Conservation (phyloP, 2,329 filamentous ascomycete genomes). For the Periconia sp. region DNA sequence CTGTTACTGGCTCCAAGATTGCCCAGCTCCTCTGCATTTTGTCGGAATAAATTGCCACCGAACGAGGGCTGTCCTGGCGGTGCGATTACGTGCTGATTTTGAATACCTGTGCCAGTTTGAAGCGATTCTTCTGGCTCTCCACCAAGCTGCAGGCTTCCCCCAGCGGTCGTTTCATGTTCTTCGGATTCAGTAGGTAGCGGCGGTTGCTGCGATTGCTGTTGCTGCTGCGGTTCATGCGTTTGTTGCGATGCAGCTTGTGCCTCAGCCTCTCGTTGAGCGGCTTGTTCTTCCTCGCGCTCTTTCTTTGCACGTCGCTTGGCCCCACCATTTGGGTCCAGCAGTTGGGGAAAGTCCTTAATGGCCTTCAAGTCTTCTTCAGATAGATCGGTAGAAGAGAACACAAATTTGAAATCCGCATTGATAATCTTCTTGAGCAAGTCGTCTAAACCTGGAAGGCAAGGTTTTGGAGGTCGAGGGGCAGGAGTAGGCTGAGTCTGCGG, state of each 20-base stretch:
- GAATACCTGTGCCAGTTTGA: constrained; percentile 60
- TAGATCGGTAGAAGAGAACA: constrained; percentile 50
- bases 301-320: constrained; percentile 74
- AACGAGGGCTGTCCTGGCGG: constrained; percentile 72
- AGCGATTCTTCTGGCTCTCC: constrained; percentile 83
- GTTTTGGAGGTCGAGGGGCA: constrained; percentile 16
- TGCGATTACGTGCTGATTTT: constrained; percentile 67
- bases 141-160: constrained; percentile 84
- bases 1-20: constrained; percentile 59
- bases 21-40: constrained; percentile 41
- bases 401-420: constrained; percentile 53
- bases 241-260: constrained; percentile 51
- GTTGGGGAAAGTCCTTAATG: constrained; percentile 65
- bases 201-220: constrained; percentile 41
- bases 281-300: constrained; percentile 65
- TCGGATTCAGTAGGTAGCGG: constrained; percentile 55
- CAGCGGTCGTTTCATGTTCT: constrained; percentile 66
- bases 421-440: constrained; percentile 45
- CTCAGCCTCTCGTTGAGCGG: constrained; percentile 52
- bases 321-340: constrained; percentile 83
- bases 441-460: constrained; percentile 30
- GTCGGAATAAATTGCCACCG: constrained; percentile 40
- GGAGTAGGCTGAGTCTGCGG: constrained; percentile 14
- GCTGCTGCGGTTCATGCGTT: constrained; percentile 34
- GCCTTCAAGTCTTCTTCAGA: constrained; percentile 53